Percentiles rank a stretch among this genome's conserved stretches.
Conservation (phyloP, 306 rosid species). For the Nissolia schottii region DNA sequence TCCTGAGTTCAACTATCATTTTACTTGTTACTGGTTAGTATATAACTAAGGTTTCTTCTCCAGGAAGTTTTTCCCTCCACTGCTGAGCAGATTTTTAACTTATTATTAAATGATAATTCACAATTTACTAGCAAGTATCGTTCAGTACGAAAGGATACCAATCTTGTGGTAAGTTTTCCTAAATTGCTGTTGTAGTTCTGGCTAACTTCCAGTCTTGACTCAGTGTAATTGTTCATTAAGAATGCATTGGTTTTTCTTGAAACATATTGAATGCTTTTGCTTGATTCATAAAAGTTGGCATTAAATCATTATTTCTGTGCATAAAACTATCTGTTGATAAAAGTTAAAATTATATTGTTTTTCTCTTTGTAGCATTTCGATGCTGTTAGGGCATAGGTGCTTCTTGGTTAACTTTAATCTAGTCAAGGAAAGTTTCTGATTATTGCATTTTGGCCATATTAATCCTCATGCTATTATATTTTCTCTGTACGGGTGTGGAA, state of each 20-base stretch:
- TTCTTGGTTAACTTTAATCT: neutral
- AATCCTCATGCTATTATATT: neutral
- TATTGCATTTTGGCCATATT: neutral
- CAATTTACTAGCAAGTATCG: constrained; percentile 62
- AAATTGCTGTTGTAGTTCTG: constrained; percentile 15
- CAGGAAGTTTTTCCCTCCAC: constrained; percentile 84
- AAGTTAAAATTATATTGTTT: neutral
- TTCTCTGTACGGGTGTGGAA: neutral
- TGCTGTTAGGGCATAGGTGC: neutral
- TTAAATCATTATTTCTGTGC: neutral
- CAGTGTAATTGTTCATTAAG: neutral
- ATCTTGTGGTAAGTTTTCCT: constrained; percentile 75
- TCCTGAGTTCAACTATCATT: neutral
- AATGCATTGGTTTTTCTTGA: neutral
- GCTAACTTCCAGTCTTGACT: neutral
- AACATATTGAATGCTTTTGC: neutral
- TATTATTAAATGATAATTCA: constrained; percentile 64
- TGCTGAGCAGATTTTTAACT: constrained; percentile 73
- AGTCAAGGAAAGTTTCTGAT: neutral
- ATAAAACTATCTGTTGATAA: constrained; percentile 3
- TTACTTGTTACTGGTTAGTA: constrained; percentile 15
- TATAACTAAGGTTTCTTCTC: constrained; percentile 31
- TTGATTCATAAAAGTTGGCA: neutral
- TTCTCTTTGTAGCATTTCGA: neutral
- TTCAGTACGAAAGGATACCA: constrained; percentile 69